phyloP scores from a whole-genome alignment of 257 asterid genomes.

The Solanum gracilifrons region DNA sequence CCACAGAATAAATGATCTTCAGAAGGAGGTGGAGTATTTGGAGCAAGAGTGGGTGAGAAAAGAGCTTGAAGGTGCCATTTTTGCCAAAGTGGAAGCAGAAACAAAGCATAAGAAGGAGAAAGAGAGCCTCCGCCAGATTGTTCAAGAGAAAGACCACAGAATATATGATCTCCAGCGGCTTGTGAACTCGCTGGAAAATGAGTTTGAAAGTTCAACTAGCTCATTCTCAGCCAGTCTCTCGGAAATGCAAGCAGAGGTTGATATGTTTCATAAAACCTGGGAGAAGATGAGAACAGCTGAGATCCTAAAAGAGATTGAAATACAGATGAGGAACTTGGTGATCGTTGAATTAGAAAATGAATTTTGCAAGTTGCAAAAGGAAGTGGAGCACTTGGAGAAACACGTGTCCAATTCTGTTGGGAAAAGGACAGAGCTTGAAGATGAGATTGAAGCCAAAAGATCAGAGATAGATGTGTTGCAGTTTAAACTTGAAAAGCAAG shows the following conservation, averaged over 20 bases:
- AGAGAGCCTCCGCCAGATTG: slow-evolving; percentile 45
- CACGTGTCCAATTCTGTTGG: not conserved
- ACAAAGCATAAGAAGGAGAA: slow-evolving; percentile 19
- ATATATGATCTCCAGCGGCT: slow-evolving; percentile 59
- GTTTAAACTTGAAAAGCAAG: not conserved
- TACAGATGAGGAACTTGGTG: slow-evolving; percentile 34
- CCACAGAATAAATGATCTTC: slow-evolving; percentile 27
- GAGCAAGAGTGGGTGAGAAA: slow-evolving; percentile 23
- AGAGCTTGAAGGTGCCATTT: slow-evolving; percentile 27
- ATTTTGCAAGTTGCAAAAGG: slow-evolving; percentile 9
- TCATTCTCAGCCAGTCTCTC: slow-evolving; percentile 45
- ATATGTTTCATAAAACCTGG: slow-evolving; percentile 38
- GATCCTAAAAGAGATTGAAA: slow-evolving; percentile 20
- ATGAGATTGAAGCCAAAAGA: slow-evolving; percentile 15
- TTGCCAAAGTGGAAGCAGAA: slow-evolving; percentile 26
- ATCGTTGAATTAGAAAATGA: slow-evolving; percentile 36
- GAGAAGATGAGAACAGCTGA: slow-evolving; percentile 38
- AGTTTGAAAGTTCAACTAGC: slow-evolving; percentile 51
- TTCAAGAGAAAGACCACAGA: slow-evolving; percentile 59
- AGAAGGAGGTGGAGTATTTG: slow-evolving; percentile 7
- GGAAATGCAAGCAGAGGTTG: slow-evolving; percentile 53
- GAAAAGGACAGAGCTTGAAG: slow-evolving; percentile 13
- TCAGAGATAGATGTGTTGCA: slow-evolving; percentile 14
- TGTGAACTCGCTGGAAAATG: slow-evolving; percentile 59
- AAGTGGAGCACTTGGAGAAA: slow-evolving; percentile 19